phyloP scores from a whole-genome alignment of 2,329 filamentous ascomycete genomes.

The Pyrenochaeta sp. region DNA sequence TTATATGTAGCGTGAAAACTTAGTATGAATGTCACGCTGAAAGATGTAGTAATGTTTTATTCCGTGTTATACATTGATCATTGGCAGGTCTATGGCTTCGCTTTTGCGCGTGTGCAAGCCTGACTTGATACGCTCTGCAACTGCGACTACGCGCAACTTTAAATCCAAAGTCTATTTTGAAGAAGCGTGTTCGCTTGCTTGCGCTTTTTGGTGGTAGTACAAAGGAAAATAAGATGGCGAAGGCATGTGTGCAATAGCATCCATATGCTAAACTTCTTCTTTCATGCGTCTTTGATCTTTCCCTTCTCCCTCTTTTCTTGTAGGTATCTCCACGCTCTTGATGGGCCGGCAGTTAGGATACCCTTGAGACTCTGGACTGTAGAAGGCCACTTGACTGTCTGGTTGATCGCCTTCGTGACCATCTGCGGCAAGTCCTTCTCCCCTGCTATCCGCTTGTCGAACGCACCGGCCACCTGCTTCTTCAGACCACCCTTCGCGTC shows the following conservation, averaged over 20 bases:
- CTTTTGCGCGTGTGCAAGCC: conserved; percentile 22
- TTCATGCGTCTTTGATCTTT: conserved; percentile 34
- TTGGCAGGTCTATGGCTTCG: neutral
- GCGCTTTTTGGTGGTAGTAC: conserved; percentile 25
- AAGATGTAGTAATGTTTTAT: too few species aligned
- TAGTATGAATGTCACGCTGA: too few species aligned
- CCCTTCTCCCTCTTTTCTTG: conserved; percentile 73
- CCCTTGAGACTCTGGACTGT: conserved; percentile 88
- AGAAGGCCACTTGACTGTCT: conserved; percentile 92
- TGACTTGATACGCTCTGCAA: conserved; percentile 27
- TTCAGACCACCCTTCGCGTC: conserved; percentile 69
- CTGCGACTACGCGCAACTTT: conserved; percentile 18
- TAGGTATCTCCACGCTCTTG: conserved; percentile 76
- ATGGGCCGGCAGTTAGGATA: conserved; percentile 77
- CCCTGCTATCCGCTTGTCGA: conserved; percentile 86
- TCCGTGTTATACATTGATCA: neutral
- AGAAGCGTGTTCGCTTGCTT: conserved; percentile 9
- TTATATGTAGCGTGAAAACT: too few species aligned
- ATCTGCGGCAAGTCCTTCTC: conserved; percentile 73
- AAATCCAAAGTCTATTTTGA: conserved; percentile 7
- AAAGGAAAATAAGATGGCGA: conserved; percentile 17
- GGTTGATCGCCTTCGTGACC: conserved; percentile 79
- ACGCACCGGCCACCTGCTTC: conserved; percentile 79
- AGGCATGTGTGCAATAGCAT: neutral
- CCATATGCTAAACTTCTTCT: neutral